Conservation (phyloP, 2,329 filamentous ascomycete genomes). For the Aspergillus pseudonomiae region DNA sequence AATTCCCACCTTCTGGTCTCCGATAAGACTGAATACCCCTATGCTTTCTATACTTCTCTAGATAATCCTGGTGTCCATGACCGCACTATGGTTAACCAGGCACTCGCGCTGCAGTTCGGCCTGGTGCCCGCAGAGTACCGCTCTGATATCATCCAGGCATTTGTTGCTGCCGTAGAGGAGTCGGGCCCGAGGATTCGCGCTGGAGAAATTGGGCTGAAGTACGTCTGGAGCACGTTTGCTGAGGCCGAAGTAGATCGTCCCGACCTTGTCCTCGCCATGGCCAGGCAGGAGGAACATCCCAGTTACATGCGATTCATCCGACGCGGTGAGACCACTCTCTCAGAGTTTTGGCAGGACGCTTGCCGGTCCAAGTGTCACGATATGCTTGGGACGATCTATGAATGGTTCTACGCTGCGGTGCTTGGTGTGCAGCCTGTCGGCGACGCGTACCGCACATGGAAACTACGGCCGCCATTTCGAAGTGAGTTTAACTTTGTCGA, state of each 20-base stretch:
- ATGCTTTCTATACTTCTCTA: conserved; percentile 27
- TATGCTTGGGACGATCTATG: conserved; percentile 54
- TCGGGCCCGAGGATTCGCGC: conserved; percentile 23
- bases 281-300: conserved; percentile 52
- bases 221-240: conserved; percentile 25
- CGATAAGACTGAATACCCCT: conserved; percentile 17
- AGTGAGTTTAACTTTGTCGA: conserved; percentile 42
- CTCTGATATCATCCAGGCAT: conserved; percentile 23
- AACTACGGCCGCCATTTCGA: conserved; percentile 42
- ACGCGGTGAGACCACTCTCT: conserved; percentile 65
- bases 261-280: conserved; percentile 37
- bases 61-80: conserved; percentile 23
- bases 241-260: conserved; percentile 22
- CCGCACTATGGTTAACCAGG: conserved; percentile 25
- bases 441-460: conserved; percentile 47
- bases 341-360: conserved; percentile 80
- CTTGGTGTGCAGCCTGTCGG: conserved; percentile 42
- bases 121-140: conserved; percentile 20
- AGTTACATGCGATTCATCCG: conserved; percentile 54
- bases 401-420: conserved; percentile 51
- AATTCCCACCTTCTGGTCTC: conserved; percentile 27
- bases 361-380: conserved; percentile 71
- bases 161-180: conserved; percentile 20
- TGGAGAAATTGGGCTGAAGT: conserved; percentile 28
- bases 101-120: conserved; percentile 26